Evolutionary conservation across 73 alveolate genomes (phyloP).

Genomic region (Breviolum minutum): DNA sequence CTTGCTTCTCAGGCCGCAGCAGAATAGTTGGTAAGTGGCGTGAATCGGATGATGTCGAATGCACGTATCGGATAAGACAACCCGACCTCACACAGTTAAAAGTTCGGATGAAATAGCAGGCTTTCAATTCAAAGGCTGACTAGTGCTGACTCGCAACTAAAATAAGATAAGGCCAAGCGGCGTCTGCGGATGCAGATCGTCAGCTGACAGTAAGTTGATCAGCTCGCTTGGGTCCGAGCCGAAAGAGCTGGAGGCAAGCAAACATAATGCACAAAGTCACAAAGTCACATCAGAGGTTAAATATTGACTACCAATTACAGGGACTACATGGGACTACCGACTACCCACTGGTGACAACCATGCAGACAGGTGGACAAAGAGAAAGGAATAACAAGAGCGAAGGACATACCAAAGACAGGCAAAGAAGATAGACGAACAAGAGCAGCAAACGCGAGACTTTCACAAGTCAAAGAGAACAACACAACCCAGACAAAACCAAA

Average conservation of each 20-base stretch:
- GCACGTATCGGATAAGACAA: conserved; percentile 70
- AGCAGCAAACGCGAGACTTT: too few species aligned
- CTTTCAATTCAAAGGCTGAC: neutral
- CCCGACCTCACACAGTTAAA: neutral
- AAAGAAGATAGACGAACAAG: too few species aligned
- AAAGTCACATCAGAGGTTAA: neutral
- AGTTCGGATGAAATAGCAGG: too few species aligned
- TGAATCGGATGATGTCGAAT: conserved; percentile 69
- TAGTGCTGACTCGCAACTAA: neutral
- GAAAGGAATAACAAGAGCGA: too few species aligned
- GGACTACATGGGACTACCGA: too few species aligned
- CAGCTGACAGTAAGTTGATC: conserved; percentile 86
- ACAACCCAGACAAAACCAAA: too few species aligned
- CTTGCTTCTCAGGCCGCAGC: neutral
- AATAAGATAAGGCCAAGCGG: neutral
- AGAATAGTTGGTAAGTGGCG: conserved; percentile 44
- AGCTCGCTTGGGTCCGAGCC: conserved; percentile 93
- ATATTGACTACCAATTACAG: too few species aligned
- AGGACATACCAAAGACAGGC: too few species aligned
- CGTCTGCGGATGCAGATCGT: conserved; percentile 77
- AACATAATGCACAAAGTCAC: neutral
- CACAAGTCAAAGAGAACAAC: too few species aligned
- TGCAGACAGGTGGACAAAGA: too few species aligned
- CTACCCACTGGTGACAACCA: too few species aligned
- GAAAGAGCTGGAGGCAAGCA: conserved; percentile 15